Percentiles rank a stretch among this genome's conserved stretches.
Evolutionary conservation across 768 basidiomycete genomes (phyloP).

Genomic region (Lactarius indigo): DNA sequence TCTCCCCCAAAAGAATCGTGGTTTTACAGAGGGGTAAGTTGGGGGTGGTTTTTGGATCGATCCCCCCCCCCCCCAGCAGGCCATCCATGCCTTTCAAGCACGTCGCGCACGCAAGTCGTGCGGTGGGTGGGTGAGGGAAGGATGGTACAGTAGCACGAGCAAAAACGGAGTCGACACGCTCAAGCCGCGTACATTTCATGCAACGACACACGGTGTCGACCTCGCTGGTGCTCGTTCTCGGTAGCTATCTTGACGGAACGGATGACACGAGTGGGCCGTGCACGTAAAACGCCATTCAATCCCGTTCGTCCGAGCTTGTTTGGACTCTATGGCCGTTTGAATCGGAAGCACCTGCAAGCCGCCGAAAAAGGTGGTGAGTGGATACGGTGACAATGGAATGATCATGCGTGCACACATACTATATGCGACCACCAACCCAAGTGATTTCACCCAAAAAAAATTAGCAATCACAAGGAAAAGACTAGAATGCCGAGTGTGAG

Average conservation of each 20-base stretch:
- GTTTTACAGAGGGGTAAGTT: background rate
- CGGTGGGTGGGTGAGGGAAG: background rate
- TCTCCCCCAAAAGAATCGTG: background rate
- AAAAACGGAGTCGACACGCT: background rate
- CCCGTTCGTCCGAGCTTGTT: background rate
- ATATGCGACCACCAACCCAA: background rate
- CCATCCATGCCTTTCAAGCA: background rate
- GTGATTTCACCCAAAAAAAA: background rate
- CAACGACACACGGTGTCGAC: background rate
- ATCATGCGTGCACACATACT: background rate
- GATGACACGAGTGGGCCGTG: background rate
- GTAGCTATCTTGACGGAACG: background rate
- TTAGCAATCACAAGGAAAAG: background rate
- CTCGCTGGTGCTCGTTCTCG: background rate
- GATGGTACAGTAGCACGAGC: background rate
- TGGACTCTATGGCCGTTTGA: background rate
- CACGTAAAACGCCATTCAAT: background rate
- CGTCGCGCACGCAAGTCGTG: background rate
- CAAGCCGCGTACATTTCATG: constrained; percentile 4
- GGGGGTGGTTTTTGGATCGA: background rate
- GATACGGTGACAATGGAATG: background rate
- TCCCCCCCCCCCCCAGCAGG: background rate
- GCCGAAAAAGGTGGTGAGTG: background rate
- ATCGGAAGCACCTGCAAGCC: background rate
- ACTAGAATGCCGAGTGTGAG: background rate